phyloP scores from a whole-genome alignment of 1,284 basidiomycete genomes.

The Neonothopanus nambi region DNA sequence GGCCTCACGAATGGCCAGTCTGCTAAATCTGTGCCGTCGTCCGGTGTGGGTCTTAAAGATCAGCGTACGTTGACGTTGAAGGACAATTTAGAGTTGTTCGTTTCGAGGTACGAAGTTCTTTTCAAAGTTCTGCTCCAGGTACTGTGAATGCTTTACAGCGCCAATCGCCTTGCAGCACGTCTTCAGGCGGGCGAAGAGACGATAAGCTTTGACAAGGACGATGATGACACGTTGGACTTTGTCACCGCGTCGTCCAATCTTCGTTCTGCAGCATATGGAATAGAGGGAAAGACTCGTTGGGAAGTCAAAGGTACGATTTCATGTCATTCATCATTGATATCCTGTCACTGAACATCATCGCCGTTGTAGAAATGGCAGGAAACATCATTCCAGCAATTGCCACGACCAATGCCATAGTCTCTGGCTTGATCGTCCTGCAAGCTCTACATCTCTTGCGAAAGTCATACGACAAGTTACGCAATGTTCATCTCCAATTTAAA shows the following conservation, averaged over 20 bases:
- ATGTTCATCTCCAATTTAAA: conserved; percentile 76
- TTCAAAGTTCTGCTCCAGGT: background rate
- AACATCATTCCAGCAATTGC: conserved; percentile 99
- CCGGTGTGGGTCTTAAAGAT: conserved; percentile 65
- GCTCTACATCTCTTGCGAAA: conserved; percentile 80
- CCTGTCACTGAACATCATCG: conserved; percentile 1
- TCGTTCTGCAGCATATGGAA: conserved; percentile 88
- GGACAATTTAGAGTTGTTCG: conserved; percentile 82
- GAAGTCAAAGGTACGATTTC: conserved; percentile 82
- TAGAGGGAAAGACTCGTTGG: conserved; percentile 89
- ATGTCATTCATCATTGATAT: background rate
- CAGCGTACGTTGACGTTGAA: conserved; percentile 74
- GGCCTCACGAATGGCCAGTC: conserved; percentile 23
- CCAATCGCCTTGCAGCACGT: conserved; percentile 76
- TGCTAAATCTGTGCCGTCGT: conserved; percentile 17
- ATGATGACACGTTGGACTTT: conserved; percentile 95
- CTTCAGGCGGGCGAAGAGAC: conserved; percentile 72
- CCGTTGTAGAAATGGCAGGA: conserved; percentile 89
- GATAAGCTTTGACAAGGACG: conserved; percentile 97
- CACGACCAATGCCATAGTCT: conserved; percentile 97
- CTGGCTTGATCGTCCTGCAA: conserved; percentile 92
- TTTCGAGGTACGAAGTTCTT: conserved; percentile 62
- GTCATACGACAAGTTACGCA: conserved; percentile 58
- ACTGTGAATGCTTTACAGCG: conserved; percentile 44
- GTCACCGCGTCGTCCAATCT: conserved; percentile 95